Evolutionary conservation across 331 rosid genomes (phyloP).

Genomic region (Phaseolus coccineus): DNA sequence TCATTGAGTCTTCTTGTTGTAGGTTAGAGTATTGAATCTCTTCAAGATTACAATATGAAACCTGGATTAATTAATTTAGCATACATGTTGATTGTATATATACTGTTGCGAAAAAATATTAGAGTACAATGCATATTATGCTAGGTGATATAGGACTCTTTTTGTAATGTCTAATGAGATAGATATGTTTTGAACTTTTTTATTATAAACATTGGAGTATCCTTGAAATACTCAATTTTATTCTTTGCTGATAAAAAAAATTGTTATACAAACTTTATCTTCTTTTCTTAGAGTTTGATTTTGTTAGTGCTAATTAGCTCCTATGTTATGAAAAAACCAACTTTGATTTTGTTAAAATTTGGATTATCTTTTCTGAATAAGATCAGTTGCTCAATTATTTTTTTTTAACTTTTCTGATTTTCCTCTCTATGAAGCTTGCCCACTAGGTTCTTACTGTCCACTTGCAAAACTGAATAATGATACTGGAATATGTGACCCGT

Average conservation of each 20-base stretch:
- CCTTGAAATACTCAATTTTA: too few relatives aligned
- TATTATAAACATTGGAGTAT: too few relatives aligned
- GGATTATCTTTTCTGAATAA: slow-evolving; percentile 16
- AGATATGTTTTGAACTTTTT: too few relatives aligned
- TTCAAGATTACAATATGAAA: neutral
- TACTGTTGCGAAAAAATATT: neutral
- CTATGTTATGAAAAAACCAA: neutral
- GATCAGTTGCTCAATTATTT: slow-evolving; percentile 8
- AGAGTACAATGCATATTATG: too few relatives aligned
- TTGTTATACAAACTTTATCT: neutral
- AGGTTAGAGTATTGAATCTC: neutral
- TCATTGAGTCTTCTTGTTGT: neutral
- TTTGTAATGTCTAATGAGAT: too few relatives aligned
- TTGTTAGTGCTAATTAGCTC: neutral
- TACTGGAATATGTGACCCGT: slow-evolving; percentile 86
- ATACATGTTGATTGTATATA: neutral
- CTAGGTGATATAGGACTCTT: too few relatives aligned
- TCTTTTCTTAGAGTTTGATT: slow-evolving; percentile 20
- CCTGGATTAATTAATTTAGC: neutral
- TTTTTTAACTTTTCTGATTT: slow-evolving; percentile 39
- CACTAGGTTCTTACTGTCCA: slow-evolving; percentile 86
- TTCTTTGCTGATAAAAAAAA: too few relatives aligned
- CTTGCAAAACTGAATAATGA: slow-evolving; percentile 60
- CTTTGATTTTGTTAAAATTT: slow-evolving; percentile 15
- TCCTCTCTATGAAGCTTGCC: slow-evolving; percentile 76